Evolutionary conservation across 352 stramenopile genomes (phyloP), one percentile per base, ranked within the genome.

Genomic region (Pythium rishiriense): DNA sequence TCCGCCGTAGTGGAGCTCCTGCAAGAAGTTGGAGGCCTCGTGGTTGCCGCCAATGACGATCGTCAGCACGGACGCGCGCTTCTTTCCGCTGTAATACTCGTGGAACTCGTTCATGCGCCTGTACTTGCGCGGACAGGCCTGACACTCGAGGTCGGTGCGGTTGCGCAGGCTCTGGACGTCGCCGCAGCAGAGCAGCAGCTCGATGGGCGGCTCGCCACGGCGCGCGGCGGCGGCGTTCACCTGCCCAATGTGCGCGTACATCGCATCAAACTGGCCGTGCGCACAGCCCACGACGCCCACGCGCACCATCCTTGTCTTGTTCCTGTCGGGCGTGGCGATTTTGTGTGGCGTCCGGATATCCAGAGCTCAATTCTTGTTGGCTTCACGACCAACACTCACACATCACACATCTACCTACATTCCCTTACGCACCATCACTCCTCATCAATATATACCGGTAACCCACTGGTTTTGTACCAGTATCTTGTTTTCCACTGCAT

Each of bases 41-140:
- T 99, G 98, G 83, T 99, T 99, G n/a, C 97, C 97, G 33, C 97
- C 97, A 42, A 99, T 91, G 70, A 99, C 98, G 14, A 99, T 74
- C 4, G 97, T 99, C 24, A 98, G 76, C 48, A 98, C 88, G 1
- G 96, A 95, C 35, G 94, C 97, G 5, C 73, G 70, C 62, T 95
- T 96, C 45, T 87, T 79, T 28, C 94, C 93, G 35, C 73, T 90
- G 74, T 99, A 99, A 72, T 99, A 99, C 47, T 88, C 77, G 62
- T 97, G 89, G 74, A 99, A 99, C 37, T 75, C 70, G 42, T 89
- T 79, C 71, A 96, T 85, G 17, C 66, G 68, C 49, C 91, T 87
- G 78, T 99, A 99, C 72, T 99, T 99, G 28, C 81, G 78, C 24
- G 97, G 97, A 46, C 97, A 98, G 17, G 91, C 86, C 67, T 99